phyloP scores from a whole-genome alignment of 2,329 filamentous ascomycete species.

The Botrytis paeoniae region DNA sequence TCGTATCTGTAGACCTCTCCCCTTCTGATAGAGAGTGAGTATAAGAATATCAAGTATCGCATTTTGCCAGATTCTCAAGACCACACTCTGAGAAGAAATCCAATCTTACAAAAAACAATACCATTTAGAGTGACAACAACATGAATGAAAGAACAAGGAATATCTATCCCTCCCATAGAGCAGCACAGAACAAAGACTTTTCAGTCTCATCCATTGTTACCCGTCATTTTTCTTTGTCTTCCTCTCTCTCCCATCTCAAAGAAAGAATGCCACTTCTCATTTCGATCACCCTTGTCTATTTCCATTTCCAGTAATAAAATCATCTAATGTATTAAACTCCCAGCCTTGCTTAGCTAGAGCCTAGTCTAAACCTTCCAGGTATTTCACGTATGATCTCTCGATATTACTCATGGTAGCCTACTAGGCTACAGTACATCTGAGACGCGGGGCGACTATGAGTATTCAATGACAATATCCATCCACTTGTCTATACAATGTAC shows the following conservation, averaged over 20 bases:
- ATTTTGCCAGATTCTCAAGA: background rate
- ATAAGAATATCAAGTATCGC: background rate
- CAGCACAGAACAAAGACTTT: background rate
- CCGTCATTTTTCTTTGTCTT: background rate
- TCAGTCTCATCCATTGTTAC: background rate
- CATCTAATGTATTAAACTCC: background rate
- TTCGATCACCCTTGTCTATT: background rate
- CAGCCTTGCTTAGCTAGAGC: background rate
- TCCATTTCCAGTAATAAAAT: background rate
- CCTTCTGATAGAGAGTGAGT: background rate
- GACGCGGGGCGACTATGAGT: background rate
- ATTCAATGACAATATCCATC: background rate
- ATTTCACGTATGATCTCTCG: background rate
- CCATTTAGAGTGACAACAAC: background rate
- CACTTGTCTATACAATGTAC: background rate
- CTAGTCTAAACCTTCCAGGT: background rate
- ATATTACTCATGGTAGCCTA: background rate
- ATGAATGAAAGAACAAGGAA: background rate
- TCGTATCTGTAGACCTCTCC: too few species aligned
- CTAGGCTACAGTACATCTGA: conserved; percentile 5
- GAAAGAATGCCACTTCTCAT: background rate
- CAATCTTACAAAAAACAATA: background rate
- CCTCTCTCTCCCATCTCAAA: background rate
- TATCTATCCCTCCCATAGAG: background rate
- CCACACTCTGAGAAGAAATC: background rate